A percentile compares a stretch with the other conserved stretches of the same genome.
Evolutionary conservation across 805 yeast genomes (phyloP).

Genomic region (Candida argentea): DNA sequence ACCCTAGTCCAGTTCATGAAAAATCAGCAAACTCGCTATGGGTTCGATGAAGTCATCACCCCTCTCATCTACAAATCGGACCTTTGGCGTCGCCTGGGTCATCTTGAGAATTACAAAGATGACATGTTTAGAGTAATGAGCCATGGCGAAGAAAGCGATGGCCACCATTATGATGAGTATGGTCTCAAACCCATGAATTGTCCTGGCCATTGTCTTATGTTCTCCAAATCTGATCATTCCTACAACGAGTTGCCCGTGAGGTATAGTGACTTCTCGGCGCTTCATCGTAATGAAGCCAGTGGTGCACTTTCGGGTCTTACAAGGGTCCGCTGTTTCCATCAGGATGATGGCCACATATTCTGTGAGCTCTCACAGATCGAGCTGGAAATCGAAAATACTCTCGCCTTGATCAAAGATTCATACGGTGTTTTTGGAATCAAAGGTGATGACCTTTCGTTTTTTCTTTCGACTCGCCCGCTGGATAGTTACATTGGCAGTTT

Average conservation of each 20-base stretch:
- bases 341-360: slow-evolving; percentile 96
- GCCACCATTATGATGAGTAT: slow-evolving; percentile 30
- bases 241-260: slow-evolving; percentile 82
- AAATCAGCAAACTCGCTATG: slow-evolving; percentile 66
- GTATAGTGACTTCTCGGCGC: slow-evolving; percentile 78
- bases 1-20: slow-evolving; percentile 76
- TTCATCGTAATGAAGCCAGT: slow-evolving; percentile 90
- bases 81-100: slow-evolving; percentile 88
- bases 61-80: slow-evolving; percentile 79
- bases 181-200: slow-evolving; percentile 94
- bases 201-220: slow-evolving; percentile 89
- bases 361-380: slow-evolving; percentile 73
- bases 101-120: slow-evolving; percentile 89
- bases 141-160: slow-evolving; percentile 24
- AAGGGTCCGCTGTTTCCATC: slow-evolving; percentile 90
- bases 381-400: slow-evolving; percentile 60
- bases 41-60: slow-evolving; percentile 86
- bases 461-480: slow-evolving; percentile 82
- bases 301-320: slow-evolving; percentile 92
- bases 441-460: slow-evolving; percentile 41
- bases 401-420: slow-evolving; percentile 64
- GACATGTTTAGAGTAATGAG: slow-evolving; percentile 90
- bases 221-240: slow-evolving; percentile 63
- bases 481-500: slow-evolving; percentile 63
- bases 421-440: slow-evolving; percentile 58